Evolutionary conservation across 2,329 filamentous ascomycete genomes (phyloP).

Genomic region (Periconia digitata): DNA sequence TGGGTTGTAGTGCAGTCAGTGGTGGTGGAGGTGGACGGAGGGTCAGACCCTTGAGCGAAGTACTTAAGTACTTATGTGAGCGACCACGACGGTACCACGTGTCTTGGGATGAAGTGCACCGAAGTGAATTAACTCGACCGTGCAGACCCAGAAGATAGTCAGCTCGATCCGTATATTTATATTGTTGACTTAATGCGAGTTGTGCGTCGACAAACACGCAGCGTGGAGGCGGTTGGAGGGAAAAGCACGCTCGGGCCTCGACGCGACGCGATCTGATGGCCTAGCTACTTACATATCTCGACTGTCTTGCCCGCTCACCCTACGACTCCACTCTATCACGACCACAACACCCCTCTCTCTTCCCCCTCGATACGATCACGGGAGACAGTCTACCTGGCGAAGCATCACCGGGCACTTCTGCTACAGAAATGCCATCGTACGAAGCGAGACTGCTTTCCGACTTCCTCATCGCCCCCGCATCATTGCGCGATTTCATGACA

Average conservation of each 20-base stretch:
- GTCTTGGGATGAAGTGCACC: neutral
- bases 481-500: slow-evolving; percentile 72
- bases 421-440: slow-evolving; percentile 64
- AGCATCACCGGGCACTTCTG: no score
- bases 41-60: slow-evolving; percentile 1
- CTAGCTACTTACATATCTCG: no score
- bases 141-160: neutral
- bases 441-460: slow-evolving; percentile 74
- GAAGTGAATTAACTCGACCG: neutral
- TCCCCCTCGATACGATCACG: no score
- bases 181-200: neutral
- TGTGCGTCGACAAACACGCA: neutral
- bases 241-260: slow-evolving; percentile 12
- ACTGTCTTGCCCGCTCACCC: no score
- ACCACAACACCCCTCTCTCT: neutral
- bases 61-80: neutral
- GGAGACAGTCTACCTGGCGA: no score
- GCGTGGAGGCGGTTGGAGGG: neutral
- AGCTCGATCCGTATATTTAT: neutral
- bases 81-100: neutral
- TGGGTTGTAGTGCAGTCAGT: slow-evolving; percentile 3
- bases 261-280: slow-evolving; percentile 10
- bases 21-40: neutral
- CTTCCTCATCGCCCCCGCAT: slow-evolving; percentile 76
- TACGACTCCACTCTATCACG: no score